Conservation (phyloP, 2,329 filamentous ascomycete genomes). For the Clonostachys rosea region DNA sequence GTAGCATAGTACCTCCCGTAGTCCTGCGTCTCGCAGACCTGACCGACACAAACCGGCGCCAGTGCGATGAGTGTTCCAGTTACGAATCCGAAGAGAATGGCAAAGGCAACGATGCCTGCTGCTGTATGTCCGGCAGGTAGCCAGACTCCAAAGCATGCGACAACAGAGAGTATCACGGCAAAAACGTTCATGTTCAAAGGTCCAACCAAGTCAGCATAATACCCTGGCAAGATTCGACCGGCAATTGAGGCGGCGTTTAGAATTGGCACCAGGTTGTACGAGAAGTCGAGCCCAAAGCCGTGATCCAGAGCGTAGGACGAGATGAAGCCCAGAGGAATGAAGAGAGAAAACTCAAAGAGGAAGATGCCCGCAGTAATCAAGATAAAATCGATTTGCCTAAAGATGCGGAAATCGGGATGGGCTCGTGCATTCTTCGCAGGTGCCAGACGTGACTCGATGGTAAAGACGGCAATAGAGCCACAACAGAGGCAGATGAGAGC, state of each 20-base stretch:
- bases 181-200: constrained; percentile 73
- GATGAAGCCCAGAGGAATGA: constrained; percentile 72
- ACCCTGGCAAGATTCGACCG: constrained; percentile 70
- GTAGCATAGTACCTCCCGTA: constrained; percentile 86
- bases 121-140: constrained; percentile 44
- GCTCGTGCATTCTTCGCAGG: constrained; percentile 52
- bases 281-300: constrained; percentile 34
- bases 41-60: constrained; percentile 51
- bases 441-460: constrained; percentile 50
- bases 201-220: constrained; percentile 67
- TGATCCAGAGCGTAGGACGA: constrained; percentile 63
- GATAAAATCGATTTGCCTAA: constrained; percentile 50
- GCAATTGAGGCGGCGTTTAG: constrained; percentile 71
- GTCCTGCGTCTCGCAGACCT: constrained; percentile 73
- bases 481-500: constrained; percentile 56
- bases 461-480: constrained; percentile 28
- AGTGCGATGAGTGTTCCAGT: not conserved
- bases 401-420: constrained; percentile 62
- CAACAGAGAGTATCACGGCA: constrained; percentile 47
- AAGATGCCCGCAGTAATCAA: constrained; percentile 59
- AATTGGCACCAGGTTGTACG: constrained; percentile 69
- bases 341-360: constrained; percentile 62
- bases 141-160: constrained; percentile 67
- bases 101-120: constrained; percentile 33
- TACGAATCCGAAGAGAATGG: not conserved